Base-by-base conservation (phyloP, 257 asterid species). In the Hygrophila difformis region DNA sequence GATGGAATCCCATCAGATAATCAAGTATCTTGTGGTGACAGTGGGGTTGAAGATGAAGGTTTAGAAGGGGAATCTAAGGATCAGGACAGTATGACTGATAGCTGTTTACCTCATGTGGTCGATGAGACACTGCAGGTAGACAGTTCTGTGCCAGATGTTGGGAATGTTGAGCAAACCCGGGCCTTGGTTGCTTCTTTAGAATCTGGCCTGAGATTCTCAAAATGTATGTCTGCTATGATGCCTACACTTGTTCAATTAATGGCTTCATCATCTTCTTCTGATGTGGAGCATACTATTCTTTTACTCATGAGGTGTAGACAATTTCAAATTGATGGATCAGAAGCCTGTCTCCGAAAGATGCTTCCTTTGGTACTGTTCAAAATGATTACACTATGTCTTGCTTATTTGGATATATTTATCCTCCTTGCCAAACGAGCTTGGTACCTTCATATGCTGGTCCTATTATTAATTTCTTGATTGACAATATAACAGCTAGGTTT, bases 201-300 rank as follows among this genome's bases (percentile, higher is more conserved):
- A 77, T 76, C 98, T 33, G 98, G 94, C 56, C 64, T 89, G 71
- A 72, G 83, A 59, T 89, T 89, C 68, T 89, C 98, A n/a, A 70
- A 60, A 47, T 82, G 93, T 57, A 66, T 85, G 18, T 82, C 92
- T 12, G 74, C 78, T 44, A 65, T 64, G 9, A 85, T 79, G 94
- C 84, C 92, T 18, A 82, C 74, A 56, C 94, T 89, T 37, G 88
- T 89, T 64, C 98, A 89, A 38, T 67, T 89, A 68, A 82, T 89
- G 98, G 96, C 98, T 53, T 89, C 98, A 19, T 78, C 98, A 52
- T 85, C 98, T 62, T 89, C 96, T n/a, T 75, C 70, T 44, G 96
- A 89, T 51, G 98, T 85, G 62, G 98, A 89, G 49, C 79, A 79
- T 58, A 74, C 96, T 56, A 89, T 89, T 65, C 86, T 82, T 46